Evolutionary conservation across 768 basidiomycete genomes (phyloP), one percentile per base, ranked within the genome.

Genomic region (Holtermannia corniformis): DNA sequence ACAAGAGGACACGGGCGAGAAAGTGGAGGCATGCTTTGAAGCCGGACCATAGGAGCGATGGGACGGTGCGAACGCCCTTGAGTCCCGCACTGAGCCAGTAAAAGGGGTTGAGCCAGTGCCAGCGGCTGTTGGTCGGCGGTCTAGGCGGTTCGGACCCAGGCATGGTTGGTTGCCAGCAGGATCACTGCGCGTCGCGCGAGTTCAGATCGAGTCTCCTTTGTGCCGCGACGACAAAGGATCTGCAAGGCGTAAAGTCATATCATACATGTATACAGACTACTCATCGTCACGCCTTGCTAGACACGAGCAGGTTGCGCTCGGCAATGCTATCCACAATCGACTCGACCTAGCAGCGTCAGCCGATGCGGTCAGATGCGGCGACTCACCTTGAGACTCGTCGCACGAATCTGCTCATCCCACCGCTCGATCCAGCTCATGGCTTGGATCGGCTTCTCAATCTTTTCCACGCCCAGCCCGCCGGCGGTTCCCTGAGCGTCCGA

Each of bases 401-500:
- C 78, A 59, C 88, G 81, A 66, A 96, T 96, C 67, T 92, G 85
- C 66, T 81, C 82, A 68, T 99, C 95, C 95, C 95, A 99, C 50
- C 86, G 80, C 74, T 93, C 92, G 0, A 91, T 96, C 73, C 86
- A 86, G 4, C 86, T 87, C 5, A 89, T 87, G 19, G 64, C 69
- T 47, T 73, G 71, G 59, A 96, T 86, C 65, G 91, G 87, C 26
- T 80, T 84, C 53, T 82, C 85, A 67, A 86, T 87, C 54, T 87
- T 84, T 40, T 81, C 82, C 48, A 92, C 88, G 28, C 91, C 91
- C 54, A 93, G 75, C 41, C 91, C 91, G 43, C 91, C 91, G 5
- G 88, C 92, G 61, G 93, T 95, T 4, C 88, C 90, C 72, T 92
- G 88, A 0, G 88, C 87, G 57, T 87, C 85, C 53, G 92, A 88